Evolutionary conservation across 1,139 yeast species (phyloP).

Genomic region (Saccharomyces uvarum): DNA sequence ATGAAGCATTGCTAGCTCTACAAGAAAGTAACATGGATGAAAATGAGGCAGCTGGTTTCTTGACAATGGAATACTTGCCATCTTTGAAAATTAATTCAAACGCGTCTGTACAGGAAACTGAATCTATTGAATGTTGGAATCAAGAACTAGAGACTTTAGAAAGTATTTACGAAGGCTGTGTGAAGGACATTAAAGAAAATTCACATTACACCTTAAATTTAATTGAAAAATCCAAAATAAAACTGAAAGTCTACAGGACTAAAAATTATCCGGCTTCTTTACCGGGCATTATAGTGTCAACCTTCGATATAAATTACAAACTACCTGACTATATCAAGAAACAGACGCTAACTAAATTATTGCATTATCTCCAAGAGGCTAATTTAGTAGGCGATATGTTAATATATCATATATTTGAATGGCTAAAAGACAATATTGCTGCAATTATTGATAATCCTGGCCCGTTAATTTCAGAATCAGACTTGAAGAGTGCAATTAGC

Average conservation of each 20-base stretch:
- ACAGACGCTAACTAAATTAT: slow-evolving; percentile 48
- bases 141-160: slow-evolving; percentile 69
- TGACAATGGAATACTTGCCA: slow-evolving; percentile 37
- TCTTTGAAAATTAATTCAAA: slow-evolving; percentile 7
- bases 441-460: slow-evolving; percentile 67
- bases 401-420: slow-evolving; percentile 59
- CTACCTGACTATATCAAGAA: slow-evolving; percentile 71
- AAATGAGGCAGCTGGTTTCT: slow-evolving; percentile 42
- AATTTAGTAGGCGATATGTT: slow-evolving; percentile 60
- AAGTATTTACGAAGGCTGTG: slow-evolving; percentile 40
- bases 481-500: slow-evolving; percentile 2
- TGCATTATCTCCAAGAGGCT: slow-evolving; percentile 36
- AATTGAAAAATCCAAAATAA: slow-evolving; percentile 31
- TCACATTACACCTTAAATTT: slow-evolving; percentile 18
- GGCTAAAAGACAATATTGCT: slow-evolving; percentile 60
- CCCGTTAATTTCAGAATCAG: slow-evolving; percentile 39
- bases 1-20: slow-evolving; percentile 49
- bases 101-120: slow-evolving; percentile 16
- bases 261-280: slow-evolving; percentile 48
- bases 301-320: slow-evolving; percentile 40
- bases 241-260: slow-evolving; percentile 47
- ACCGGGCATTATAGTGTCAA: slow-evolving; percentile 56
- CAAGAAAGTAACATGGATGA: slow-evolving; percentile 41
- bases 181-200: slow-evolving; percentile 17
- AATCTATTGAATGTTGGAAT: slow-evolving; percentile 48